Evolutionary conservation across 345 rosid genomes (phyloP), one percentile per base, ranked within the genome.

Genomic region (Cochlearia excelsa): DNA sequence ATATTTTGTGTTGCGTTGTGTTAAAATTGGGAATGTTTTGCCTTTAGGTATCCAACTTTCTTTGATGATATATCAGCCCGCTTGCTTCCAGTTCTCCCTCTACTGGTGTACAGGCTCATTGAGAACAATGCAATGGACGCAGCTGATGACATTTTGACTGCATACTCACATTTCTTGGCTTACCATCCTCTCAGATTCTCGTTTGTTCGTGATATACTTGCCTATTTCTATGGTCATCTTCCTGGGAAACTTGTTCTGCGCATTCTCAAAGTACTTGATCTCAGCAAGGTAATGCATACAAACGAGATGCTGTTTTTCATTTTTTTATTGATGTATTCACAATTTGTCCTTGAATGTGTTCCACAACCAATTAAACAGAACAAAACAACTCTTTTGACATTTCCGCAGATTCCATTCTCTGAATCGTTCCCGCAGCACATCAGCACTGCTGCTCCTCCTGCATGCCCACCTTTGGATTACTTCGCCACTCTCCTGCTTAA

Each of bases 181-280:
- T 87, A 82, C 51, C 87, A 89, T 67, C 94, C 99, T 65, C 72
- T 93, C 55, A 81, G 97, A 77, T 93, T 89, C 75, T 74, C 95
- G 67, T 85, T 93, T 80, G 99, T 93, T 55, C 94, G 97, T 57
- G 99, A 93, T 63, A 87, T 84, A 67, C 97, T 93, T 28, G 94
- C 99, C 37, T 93, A 93, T 73, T 93, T 93, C 65, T 89, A 89
- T 66, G 94, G 95, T 52, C 86, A 87, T 77, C 95, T 93, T 69
- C 85, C 91, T 47, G 85, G 83, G 65, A 87, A 82, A 74, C 85
- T 89, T 29, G 78, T 82, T 61, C 74, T 87, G 34, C 74, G 86
- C 55, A 82, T 93, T 68, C 77, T 93, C 59, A 80, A 79, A 30
- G 85, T 93, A 42, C 88, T 93, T 63, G 99, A 90, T 79, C 82